A percentile compares a stretch with the other conserved stretches of the same genome.
These are phyloP conservation scores for Echeveria elegans DNA, from an alignment of 164 flowering plant species.

Conservation along the genomic window DNA sequence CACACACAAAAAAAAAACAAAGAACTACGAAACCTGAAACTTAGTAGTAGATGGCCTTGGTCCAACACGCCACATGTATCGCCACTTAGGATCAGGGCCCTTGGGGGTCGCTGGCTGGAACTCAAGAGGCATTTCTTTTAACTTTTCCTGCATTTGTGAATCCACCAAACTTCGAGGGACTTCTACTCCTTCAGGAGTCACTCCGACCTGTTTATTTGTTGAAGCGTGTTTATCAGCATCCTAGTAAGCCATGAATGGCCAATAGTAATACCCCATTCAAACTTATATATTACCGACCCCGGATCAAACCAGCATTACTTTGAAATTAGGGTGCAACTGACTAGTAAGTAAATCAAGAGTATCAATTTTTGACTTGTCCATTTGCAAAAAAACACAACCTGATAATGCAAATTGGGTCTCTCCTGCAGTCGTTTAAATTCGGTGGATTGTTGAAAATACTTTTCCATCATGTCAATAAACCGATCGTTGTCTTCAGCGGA, in stretches of 20 bases:
- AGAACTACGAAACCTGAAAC: conserved; percentile 48
- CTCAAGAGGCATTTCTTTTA: conserved; percentile 63
- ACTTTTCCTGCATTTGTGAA: conserved; percentile 65
- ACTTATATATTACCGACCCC: no score
- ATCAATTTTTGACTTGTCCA: no score
- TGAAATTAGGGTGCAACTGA: no score
- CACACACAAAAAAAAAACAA: neutral
- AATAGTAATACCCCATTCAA: no score
- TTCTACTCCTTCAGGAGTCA: conserved; percentile 96
- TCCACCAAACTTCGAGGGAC: conserved; percentile 94
- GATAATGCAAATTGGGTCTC: conserved; percentile 81
- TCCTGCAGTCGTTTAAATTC: conserved; percentile 77
- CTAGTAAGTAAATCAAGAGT: no score
- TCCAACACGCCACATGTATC: conserved; percentile 98
- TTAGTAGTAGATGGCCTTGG: conserved; percentile 78
- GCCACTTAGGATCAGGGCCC: conserved; percentile 96
- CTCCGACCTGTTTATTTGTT: conserved; percentile 67
- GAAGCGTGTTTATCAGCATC: neutral
- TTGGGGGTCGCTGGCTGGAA: conserved; percentile 52
- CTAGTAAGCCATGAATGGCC: neutral
- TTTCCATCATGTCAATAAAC: conserved; percentile 95
- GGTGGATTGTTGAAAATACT: conserved; percentile 49
- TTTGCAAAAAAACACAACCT: no score
- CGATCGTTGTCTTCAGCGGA: conserved; percentile 81
- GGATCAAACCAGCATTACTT: no score